A percentile compares a stretch with the other conserved stretches of the same genome.
These are phyloP conservation scores for Collybiopsis confluens DNA, from an alignment of 768 basidiomycete species.

Conservation along the genomic window DNA sequence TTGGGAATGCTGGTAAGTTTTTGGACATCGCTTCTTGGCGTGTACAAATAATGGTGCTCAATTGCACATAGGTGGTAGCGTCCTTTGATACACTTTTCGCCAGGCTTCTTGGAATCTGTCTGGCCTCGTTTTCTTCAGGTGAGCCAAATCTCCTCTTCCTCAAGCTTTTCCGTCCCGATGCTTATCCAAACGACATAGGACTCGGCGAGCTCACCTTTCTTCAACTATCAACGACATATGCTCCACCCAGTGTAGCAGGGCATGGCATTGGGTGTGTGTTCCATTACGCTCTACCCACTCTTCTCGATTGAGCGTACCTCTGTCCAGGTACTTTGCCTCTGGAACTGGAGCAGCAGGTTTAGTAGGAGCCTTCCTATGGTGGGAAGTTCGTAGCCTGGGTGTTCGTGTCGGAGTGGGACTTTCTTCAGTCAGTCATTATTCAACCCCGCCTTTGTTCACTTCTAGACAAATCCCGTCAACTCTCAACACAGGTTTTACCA, in stretches of 20 bases:
- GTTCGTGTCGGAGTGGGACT: constrained; percentile 80
- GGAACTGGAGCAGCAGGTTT: constrained; percentile 95
- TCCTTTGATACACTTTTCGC: constrained; percentile 59
- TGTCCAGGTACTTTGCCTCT: constrained; percentile 77
- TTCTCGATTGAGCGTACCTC: neutral
- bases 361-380: constrained; percentile 91
- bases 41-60: no score
- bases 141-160: no score
- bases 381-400: constrained; percentile 83
- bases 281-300: neutral
- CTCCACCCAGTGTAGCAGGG: constrained; percentile 64
- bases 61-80: constrained; percentile 64
- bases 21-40: neutral
- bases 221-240: constrained; percentile 83
- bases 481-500: constrained; percentile 62
- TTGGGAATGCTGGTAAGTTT: constrained; percentile 81
- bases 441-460: neutral
- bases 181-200: constrained; percentile 38
- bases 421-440: constrained; percentile 58
- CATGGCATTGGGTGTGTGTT: constrained; percentile 78
- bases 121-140: constrained; percentile 90
- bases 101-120: constrained; percentile 72
- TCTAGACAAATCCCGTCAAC: constrained; percentile 5
- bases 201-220: constrained; percentile 93
- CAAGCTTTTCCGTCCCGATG: neutral